Evolutionary conservation across 306 rosid species (phyloP), one percentile per base, ranked within the genome.

Genomic region (Sesbania bispinosa): DNA sequence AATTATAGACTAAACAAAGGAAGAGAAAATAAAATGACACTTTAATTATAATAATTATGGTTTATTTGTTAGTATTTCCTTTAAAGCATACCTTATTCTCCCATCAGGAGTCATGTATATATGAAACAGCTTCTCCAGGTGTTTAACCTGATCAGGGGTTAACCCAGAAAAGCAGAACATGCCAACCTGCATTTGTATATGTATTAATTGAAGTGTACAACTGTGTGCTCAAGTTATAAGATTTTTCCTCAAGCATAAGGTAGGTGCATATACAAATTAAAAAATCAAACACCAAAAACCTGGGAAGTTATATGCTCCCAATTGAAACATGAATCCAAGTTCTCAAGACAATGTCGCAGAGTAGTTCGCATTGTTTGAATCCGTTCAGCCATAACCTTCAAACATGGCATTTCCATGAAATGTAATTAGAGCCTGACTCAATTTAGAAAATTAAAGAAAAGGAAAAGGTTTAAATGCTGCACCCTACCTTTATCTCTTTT

Each of bases 281-380:
- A 53, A 11, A 57, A 46, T 58, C 20, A 72, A 65, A 65, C 19
- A 36, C 1, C 13, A 16, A 6, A 27, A 24, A 88, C 97, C 96
- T 91, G 93, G 7, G 73, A 76, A 45, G 96, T 87, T 68, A 92
- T 60, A 68, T 92, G 96, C 81, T 92, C 91, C 96, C 91, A 92
- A 18, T 85, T 75, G 38, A 82, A 65, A 52, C 86, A 80, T 43
- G 93, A 92, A 11, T 85, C 86, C 74, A 87, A 78, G 27, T 89
- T 84, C 70, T 89, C 88, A 10, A 92, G 88, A 63, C 52, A 85
- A 61, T 64, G 83, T 7, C 79, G 83, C 45, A 87, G 80, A 35
- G 78, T 69, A 35, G 77, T 69, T 75, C 96, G 77, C 96, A 85
- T 89, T 41, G 84, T 84, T 9, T 82, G 87, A 32, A 92, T 92